phyloP scores from a whole-genome alignment of 495 filamentous ascomycete species.

The Penicillium ochrochloron region DNA sequence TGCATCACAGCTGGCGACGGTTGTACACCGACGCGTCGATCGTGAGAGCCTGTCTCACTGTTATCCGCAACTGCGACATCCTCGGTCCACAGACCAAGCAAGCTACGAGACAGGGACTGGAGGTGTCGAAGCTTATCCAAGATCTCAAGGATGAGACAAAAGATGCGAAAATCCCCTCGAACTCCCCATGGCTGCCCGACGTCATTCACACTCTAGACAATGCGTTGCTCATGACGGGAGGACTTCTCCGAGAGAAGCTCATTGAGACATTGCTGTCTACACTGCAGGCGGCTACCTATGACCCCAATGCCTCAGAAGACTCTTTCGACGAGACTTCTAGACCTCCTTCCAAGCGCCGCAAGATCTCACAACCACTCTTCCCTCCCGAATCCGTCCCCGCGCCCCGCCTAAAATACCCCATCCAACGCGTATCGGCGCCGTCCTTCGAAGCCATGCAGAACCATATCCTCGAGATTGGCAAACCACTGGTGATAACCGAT shows the following conservation, averaged over 20 bases:
- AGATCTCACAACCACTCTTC: slow-evolving; percentile 42
- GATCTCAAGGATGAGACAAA: slow-evolving; percentile 15
- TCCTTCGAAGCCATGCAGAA: slow-evolving; percentile 68
- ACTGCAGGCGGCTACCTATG: slow-evolving; percentile 34
- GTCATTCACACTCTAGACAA: slow-evolving; percentile 74
- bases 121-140: slow-evolving; percentile 21
- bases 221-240: slow-evolving; percentile 82
- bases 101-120: slow-evolving; percentile 15
- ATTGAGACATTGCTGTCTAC: slow-evolving; percentile 52
- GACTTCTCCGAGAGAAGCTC: slow-evolving; percentile 62
- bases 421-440: slow-evolving; percentile 42
- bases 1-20: slow-evolving; percentile 74
- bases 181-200: slow-evolving; percentile 39
- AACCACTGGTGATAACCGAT: slow-evolving; percentile 72
- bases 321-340: not conserved
- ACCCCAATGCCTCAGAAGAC: not conserved
- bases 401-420: slow-evolving; percentile 41
- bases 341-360: slow-evolving; percentile 37
- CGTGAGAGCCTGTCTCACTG: slow-evolving; percentile 57
- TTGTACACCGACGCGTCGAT: slow-evolving; percentile 81
- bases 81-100: slow-evolving; percentile 7
- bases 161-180: slow-evolving; percentile 13
- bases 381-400: slow-evolving; percentile 41
- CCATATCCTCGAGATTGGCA: slow-evolving; percentile 57
- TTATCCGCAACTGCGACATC: slow-evolving; percentile 34